phyloP scores from a whole-genome alignment of 768 basidiomycete species.

The Phylloporus arenicola region DNA sequence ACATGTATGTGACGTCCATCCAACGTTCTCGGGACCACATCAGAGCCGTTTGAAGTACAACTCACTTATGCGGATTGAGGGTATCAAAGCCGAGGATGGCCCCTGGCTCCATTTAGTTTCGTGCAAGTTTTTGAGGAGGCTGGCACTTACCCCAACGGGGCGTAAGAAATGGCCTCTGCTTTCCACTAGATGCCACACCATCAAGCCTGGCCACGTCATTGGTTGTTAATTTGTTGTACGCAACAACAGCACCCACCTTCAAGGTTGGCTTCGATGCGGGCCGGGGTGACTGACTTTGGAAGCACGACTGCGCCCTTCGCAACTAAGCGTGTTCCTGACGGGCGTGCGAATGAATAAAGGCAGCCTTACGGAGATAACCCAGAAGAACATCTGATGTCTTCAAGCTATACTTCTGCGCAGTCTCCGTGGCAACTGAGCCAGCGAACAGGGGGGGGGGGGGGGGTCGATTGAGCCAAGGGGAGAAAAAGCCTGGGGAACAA shows the following conservation, averaged over 20 bases:
- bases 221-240: constrained; percentile 40
- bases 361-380: constrained; percentile 52
- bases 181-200: constrained; percentile 50
- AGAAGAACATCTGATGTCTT: constrained; percentile 54
- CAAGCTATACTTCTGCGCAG: constrained; percentile 55
- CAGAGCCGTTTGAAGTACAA: not conserved
- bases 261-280: constrained; percentile 59
- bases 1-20: not conserved
- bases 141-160: constrained; percentile 62
- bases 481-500: constrained; percentile 74
- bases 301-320: constrained; percentile 61
- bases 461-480: constrained; percentile 69
- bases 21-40: not conserved
- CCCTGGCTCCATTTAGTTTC: constrained; percentile 33
- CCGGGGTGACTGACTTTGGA: constrained; percentile 72
- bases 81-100: constrained; percentile 62
- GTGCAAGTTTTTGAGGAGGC: not conserved
- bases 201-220: constrained; percentile 55
- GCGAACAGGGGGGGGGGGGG: constrained; percentile 57
- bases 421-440: constrained; percentile 54
- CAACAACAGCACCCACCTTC: constrained; percentile 49
- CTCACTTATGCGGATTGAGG: constrained; percentile 5
- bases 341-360: not conserved
- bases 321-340: constrained; percentile 34
- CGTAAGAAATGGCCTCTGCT: constrained; percentile 64